A percentile compares a stretch with the other conserved stretches of the same genome.
Conservation (phyloP, 192 early-diverging fungal genomes). For the Rhizophagus clarus region DNA sequence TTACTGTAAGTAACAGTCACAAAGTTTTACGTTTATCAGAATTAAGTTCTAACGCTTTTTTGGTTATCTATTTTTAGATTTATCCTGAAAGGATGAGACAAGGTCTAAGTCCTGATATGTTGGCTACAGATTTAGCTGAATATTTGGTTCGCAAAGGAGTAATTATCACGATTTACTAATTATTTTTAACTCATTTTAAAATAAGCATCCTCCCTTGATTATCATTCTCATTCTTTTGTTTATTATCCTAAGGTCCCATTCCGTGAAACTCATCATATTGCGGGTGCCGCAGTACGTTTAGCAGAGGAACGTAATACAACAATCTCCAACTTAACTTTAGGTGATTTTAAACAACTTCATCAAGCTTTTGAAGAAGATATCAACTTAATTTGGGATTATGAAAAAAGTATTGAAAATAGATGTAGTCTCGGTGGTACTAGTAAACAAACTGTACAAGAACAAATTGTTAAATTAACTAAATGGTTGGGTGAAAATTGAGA, state of each 20-base stretch:
- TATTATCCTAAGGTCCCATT: conserved; percentile 74
- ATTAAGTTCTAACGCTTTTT: not conserved
- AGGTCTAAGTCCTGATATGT: conserved; percentile 87
- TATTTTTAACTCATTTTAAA: not conserved
- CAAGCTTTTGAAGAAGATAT: conserved; percentile 85
- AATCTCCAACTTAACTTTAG: conserved; percentile 73
- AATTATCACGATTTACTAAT: conserved; percentile 21
- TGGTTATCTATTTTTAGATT: conserved; percentile 55
- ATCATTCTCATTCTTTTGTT: not conserved
- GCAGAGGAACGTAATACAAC: conserved; percentile 83
- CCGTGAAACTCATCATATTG: conserved; percentile 98
- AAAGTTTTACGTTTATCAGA: not conserved
- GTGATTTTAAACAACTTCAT: conserved; percentile 86
- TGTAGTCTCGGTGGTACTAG: conserved; percentile 89
- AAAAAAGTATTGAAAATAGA: conserved; percentile 87
- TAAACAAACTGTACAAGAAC: conserved; percentile 70
- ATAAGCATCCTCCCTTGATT: not conserved
- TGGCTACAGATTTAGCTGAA: conserved; percentile 98
- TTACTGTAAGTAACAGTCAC: conserved; percentile 54
- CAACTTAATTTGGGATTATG: conserved; percentile 84
- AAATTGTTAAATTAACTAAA: conserved; percentile 76
- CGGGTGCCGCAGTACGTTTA: conserved; percentile 90
- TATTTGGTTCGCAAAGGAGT: conserved; percentile 96
- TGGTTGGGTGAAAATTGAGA: conserved; percentile 46
- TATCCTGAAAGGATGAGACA: conserved; percentile 82